Conservation (phyloP, 2,329 filamentous ascomycete species). For the Ophiostoma ulmi region DNA sequence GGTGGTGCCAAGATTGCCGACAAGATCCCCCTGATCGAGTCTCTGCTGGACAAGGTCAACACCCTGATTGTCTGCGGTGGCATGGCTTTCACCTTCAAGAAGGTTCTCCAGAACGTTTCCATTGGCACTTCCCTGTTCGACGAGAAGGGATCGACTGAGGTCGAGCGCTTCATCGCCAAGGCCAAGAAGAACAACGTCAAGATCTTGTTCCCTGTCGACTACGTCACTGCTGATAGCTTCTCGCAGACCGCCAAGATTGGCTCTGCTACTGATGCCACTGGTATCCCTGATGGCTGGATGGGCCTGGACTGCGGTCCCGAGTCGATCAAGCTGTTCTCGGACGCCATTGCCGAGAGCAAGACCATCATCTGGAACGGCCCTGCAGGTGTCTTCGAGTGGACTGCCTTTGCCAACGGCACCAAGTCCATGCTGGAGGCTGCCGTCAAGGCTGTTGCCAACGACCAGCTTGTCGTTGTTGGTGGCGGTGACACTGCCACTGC, state of each 20-base stretch:
- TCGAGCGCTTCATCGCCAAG: slow-evolving; percentile 82
- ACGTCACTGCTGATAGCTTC: slow-evolving; percentile 95
- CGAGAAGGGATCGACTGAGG: slow-evolving; percentile 87
- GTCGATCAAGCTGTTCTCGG: slow-evolving; percentile 81
- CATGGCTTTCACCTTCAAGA: slow-evolving; percentile 99
- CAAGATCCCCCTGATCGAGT: slow-evolving; percentile 99
- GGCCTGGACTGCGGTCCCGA: slow-evolving; percentile 91
- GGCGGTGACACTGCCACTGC: slow-evolving; percentile 98
- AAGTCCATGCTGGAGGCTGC: slow-evolving; percentile 87
- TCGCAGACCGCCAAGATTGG: slow-evolving; percentile 74
- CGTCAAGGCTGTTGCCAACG: slow-evolving; percentile 65
- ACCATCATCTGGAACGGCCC: slow-evolving; percentile 99
- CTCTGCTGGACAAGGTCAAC: slow-evolving; percentile 96
- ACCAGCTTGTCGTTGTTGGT: slow-evolving; percentile 97
- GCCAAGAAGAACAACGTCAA: slow-evolving; percentile 95
- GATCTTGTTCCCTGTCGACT: slow-evolving; percentile 90
- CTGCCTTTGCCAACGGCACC: slow-evolving; percentile 87
- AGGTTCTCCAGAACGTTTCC: slow-evolving; percentile 84
- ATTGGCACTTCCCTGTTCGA: slow-evolving; percentile 93
- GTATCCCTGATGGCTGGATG: slow-evolving; percentile 97
- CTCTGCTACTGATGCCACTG: slow-evolving; percentile 75
- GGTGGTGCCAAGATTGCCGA: slow-evolving; percentile 97
- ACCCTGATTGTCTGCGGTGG: slow-evolving; percentile 92
- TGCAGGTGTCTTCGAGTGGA: slow-evolving; percentile 94
- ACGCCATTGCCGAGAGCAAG: slow-evolving; percentile 79